phyloP scores from a whole-genome alignment of 257 asterid species.

The Mitragyna speciosa region DNA sequence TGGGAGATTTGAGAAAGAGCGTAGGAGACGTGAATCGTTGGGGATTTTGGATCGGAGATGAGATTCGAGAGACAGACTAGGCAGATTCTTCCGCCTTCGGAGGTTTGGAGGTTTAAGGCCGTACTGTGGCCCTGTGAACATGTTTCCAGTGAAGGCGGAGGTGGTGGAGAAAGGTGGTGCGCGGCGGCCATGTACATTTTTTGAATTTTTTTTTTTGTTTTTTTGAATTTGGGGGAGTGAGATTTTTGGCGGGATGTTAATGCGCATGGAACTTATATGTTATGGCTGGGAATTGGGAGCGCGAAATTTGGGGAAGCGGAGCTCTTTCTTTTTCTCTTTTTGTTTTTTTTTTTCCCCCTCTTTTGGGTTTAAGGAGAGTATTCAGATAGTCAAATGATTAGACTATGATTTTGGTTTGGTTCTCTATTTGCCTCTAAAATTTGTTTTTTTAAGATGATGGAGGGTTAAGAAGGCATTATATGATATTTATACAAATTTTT shows the following conservation, averaged over 20 bases:
- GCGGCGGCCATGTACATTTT: slow-evolving; percentile 39
- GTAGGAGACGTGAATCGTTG: slow-evolving; percentile 79
- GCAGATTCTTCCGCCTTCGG: slow-evolving; percentile 84
- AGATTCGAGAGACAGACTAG: slow-evolving; percentile 82
- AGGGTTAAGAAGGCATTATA: too few relatives aligned
- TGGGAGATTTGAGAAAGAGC: slow-evolving; percentile 89
- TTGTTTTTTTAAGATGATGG: too few relatives aligned
- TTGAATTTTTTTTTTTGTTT: not conserved
- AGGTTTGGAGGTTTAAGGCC: slow-evolving; percentile 55
- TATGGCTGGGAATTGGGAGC: too few relatives aligned
- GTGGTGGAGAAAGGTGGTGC: slow-evolving; percentile 33
- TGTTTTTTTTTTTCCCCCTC: too few relatives aligned
- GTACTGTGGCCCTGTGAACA: slow-evolving; percentile 77
- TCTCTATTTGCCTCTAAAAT: too few relatives aligned
- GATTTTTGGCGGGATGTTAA: slow-evolving; percentile 12
- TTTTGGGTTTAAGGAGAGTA: too few relatives aligned
- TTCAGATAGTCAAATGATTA: too few relatives aligned
- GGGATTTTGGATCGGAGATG: slow-evolving; percentile 69
- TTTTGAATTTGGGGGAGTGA: too few relatives aligned
- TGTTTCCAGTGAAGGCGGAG: slow-evolving; percentile 27
- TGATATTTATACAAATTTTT: too few relatives aligned
- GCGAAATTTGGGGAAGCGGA: not conserved
- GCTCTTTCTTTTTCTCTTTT: too few relatives aligned
- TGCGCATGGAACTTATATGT: not conserved
- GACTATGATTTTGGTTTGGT: too few relatives aligned